phyloP scores from a whole-genome alignment of 108 stramenopile species.

The Craspedostauros australis region DNA sequence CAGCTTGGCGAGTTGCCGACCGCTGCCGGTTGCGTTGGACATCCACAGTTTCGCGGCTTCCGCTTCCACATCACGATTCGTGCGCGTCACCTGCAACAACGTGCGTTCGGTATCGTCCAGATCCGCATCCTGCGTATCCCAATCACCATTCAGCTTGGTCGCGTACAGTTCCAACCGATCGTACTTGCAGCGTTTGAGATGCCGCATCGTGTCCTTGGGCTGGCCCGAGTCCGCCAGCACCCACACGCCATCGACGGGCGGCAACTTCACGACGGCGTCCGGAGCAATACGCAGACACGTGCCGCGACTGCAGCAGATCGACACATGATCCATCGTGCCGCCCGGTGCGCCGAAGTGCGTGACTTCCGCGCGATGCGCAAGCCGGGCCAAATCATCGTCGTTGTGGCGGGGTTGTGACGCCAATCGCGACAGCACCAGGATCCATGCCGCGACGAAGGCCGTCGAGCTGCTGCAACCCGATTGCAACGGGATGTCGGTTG shows the following conservation, averaged over 20 bases:
- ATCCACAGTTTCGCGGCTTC: slow-evolving; percentile 20
- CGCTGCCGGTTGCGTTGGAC: neutral
- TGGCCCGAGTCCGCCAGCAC: slow-evolving; percentile 32
- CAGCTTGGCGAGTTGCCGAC: slow-evolving; percentile 2
- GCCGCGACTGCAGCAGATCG: slow-evolving; percentile 14
- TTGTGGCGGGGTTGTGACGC: slow-evolving; percentile 1
- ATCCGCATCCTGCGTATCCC: slow-evolving; percentile 5
- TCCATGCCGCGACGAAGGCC: slow-evolving; percentile 24
- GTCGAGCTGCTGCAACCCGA: slow-evolving; percentile 29
- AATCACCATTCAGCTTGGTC: slow-evolving; percentile 15
- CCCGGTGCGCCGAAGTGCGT: slow-evolving; percentile 34
- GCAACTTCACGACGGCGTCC: slow-evolving; percentile 1
- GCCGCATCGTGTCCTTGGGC: slow-evolving; percentile 34
- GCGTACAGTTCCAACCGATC: slow-evolving; percentile 14
- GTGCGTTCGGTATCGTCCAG: slow-evolving; percentile 5
- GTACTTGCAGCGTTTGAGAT: slow-evolving; percentile 28
- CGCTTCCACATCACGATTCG: slow-evolving; percentile 23
- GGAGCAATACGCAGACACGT: slow-evolving; percentile 27
- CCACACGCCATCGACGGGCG: slow-evolving; percentile 16
- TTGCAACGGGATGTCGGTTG: slow-evolving; percentile 19
- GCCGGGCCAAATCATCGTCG: neutral
- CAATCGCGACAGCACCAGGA: slow-evolving; percentile 13
- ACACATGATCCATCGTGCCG: slow-evolving; percentile 37
- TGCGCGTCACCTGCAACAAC: slow-evolving; percentile 18
- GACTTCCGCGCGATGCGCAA: slow-evolving; percentile 23